Base-by-base conservation (phyloP, 768 basidiomycete species). In the Cystofilobasidium bisporidii region DNA sequence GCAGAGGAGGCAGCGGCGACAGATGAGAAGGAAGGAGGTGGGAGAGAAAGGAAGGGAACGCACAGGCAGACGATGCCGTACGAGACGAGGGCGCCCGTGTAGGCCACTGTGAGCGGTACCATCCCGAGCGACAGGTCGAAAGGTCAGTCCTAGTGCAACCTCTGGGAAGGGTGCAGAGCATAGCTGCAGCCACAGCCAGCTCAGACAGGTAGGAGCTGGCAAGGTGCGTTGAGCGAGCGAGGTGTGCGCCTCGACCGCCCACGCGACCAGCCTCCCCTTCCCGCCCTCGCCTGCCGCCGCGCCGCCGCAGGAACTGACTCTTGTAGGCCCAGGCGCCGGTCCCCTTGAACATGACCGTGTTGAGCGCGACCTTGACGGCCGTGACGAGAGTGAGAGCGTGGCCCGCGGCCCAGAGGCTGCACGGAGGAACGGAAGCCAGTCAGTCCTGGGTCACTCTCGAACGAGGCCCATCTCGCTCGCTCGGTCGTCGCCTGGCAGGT, bases 21-120 rank as follows among this genome's bases (percentile, higher is more conserved):
- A 36, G 12, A 12, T 12, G 36, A 47, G 32, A 14, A 24, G 41
- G 12, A 8, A 67, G 15, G 40, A 53, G 30, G 45, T 4, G 15
- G 6, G 50, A 36, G 9, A 14, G 55, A 60, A 33, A 18, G 33
- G 10, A 41, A 8, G 28, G 8, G 15, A 12, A 70, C 74, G 58
- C 33, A 75, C 74, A 59, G 78, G 63, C 68, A 77, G 28, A 80
- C 79, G 73, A 80, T 80, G 26, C 75, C 73, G 73, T 79, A 79
- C 0, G 76, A 79, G 28, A 78, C 55, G 38, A 79, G 70, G 0
- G 79, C 78, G 22, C 79, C 79, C 12, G 71, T 69, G 72, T 79
- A 80, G 3, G 77, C 73, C 32, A 76, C 63, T 72, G 58, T 1
- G n/a, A 11, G 36, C 26, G 22, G 48, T n/a, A n/a, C n/a, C n/a